Conservation (phyloP, 257 asterid genomes). For the Fraxinus pennsylvanica region DNA sequence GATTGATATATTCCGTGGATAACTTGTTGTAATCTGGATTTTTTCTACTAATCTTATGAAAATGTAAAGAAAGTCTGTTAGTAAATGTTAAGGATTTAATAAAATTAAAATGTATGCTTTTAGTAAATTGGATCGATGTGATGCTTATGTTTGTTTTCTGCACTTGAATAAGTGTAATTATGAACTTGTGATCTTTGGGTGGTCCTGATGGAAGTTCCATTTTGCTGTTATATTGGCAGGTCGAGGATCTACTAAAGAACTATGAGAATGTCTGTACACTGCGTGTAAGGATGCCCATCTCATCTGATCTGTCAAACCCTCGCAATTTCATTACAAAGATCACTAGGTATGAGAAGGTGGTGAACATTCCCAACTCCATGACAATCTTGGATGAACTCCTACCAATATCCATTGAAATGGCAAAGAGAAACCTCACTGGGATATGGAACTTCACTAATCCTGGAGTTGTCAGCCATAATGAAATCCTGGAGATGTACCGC, state of each 20-base stretch:
- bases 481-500: conserved; percentile 73
- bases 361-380: conserved; percentile 85
- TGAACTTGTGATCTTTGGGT: background rate
- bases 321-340: conserved; percentile 87
- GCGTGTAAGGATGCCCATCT: conserved; percentile 85
- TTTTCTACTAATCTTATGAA: too few relatives aligned
- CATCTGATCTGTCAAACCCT: conserved; percentile 69
- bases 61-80: too few relatives aligned
- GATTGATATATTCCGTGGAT: too few relatives aligned
- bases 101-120: too few relatives aligned
- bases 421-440: conserved; percentile 78
- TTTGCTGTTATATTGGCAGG: conserved; percentile 40
- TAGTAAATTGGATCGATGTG: too few relatives aligned
- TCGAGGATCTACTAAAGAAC: conserved; percentile 74
- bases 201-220: conserved; percentile 5
- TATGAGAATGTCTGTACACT: conserved; percentile 78
- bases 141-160: too few relatives aligned
- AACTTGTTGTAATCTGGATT: too few relatives aligned
- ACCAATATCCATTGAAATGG: conserved; percentile 85
- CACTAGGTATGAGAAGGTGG: conserved; percentile 68
- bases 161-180: too few relatives aligned
- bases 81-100: too few relatives aligned
- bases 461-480: conserved; percentile 87
- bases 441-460: conserved; percentile 84
- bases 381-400: conserved; percentile 82